A percentile compares a stretch with the other conserved stretches of the same genome.
Conservation (phyloP, 2,329 filamentous ascomycete species). For the Zopfia rhizophila region DNA sequence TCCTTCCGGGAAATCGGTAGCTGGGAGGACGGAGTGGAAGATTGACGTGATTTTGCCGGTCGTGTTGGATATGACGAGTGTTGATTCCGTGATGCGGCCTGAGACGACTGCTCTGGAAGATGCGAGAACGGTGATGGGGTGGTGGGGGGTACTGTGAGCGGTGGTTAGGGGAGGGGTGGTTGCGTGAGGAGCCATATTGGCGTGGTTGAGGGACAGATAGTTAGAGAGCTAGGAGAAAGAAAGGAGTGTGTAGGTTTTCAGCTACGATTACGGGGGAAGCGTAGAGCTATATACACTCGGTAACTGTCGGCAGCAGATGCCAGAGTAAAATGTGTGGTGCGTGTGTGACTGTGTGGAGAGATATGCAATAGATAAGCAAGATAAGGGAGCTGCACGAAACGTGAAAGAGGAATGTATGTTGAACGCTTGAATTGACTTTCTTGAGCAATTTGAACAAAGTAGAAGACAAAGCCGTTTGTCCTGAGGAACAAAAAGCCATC, state of each 20-base stretch:
- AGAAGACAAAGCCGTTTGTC: conserved; percentile 5
- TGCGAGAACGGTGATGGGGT: conserved; percentile 77
- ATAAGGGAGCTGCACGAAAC: conserved; percentile 37
- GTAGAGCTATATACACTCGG: conserved; percentile 34
- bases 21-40: conserved; percentile 77
- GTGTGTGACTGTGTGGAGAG: conserved; percentile 24
- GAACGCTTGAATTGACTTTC: conserved; percentile 12
- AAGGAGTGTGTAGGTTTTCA: conserved; percentile 18
- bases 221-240: conserved; percentile 15
- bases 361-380: conserved; percentile 45
- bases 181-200: conserved; percentile 51
- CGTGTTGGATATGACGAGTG: conserved; percentile 77
- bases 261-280: conserved; percentile 19
- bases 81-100: conserved; percentile 80
- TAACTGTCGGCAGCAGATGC: conserved; percentile 34
- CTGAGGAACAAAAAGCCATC: conserved; percentile 25
- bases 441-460: conserved; percentile 17
- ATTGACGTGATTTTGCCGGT: conserved; percentile 89
- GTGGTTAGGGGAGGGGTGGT: conserved; percentile 42
- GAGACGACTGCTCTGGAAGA: conserved; percentile 86
- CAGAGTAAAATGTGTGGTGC: conserved; percentile 36
- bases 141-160: conserved; percentile 37
- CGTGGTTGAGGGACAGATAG: no score
- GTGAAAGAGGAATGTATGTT: conserved; percentile 19
- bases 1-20: conserved; percentile 76